Percentiles rank a stretch among this genome's conserved stretches.
phyloP scores from a whole-genome alignment of 2,329 filamentous ascomycete species.

The Gliomastix tumulicola region DNA sequence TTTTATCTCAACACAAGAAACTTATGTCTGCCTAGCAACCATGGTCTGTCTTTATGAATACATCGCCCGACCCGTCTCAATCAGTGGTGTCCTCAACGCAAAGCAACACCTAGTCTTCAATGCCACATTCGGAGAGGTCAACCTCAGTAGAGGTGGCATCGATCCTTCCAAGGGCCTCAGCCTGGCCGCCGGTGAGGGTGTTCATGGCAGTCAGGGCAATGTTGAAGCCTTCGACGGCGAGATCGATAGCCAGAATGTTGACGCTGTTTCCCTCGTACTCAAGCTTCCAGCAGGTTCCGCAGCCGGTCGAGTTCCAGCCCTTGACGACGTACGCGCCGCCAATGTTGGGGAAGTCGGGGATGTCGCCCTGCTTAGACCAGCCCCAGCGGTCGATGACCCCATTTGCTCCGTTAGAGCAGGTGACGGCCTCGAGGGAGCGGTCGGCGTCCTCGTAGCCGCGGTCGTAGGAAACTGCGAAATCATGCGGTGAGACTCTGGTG shows the following conservation, averaged over 20 bases:
- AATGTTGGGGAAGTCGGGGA: conserved; percentile 46
- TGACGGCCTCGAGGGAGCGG: conserved; percentile 47
- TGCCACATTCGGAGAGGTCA: conserved; percentile 31
- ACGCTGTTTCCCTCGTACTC: conserved; percentile 43
- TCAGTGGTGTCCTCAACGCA: no score
- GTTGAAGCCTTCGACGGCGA: conserved; percentile 43
- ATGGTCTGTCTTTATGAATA: no score
- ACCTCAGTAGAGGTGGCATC: conserved; percentile 41
- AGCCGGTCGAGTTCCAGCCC: conserved; percentile 49
- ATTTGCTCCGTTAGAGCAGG: conserved; percentile 63
- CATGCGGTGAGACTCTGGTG: no score
- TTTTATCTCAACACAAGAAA: no score
- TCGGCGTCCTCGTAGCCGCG: conserved; percentile 56
- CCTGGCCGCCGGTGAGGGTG: conserved; percentile 44
- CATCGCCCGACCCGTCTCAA: no score
- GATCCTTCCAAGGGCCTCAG: conserved; percentile 40
- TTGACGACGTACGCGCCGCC: conserved; percentile 44
- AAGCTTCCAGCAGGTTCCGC: conserved; percentile 53
- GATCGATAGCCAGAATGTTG: conserved; percentile 50
- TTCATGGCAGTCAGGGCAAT: conserved; percentile 51
- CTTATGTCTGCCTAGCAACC: no score
- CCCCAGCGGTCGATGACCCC: conserved; percentile 57
- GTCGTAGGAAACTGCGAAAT: conserved; percentile 63
- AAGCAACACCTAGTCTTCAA: no score
- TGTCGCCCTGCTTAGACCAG: conserved; percentile 46